phyloP scores from a whole-genome alignment of 495 filamentous ascomycete species.

The Xylaria cubensis region DNA sequence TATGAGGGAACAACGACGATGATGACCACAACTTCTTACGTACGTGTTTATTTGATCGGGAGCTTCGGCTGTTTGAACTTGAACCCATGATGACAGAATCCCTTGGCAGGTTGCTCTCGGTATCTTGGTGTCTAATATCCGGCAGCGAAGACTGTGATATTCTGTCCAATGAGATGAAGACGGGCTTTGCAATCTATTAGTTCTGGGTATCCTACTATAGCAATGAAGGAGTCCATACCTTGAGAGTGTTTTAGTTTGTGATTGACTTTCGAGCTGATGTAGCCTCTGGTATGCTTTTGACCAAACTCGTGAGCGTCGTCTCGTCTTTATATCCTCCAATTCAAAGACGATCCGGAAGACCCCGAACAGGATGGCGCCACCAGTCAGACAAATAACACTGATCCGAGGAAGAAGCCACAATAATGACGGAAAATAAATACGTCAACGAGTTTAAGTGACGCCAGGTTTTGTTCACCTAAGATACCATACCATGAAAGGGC shows the following conservation, averaged over 20 bases:
- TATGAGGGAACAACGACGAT: not conserved
- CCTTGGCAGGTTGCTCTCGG: not conserved
- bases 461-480: not conserved
- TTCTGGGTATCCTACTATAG: not conserved
- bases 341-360: not conserved
- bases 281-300: not conserved
- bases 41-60: constrained; percentile 17
- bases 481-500: not conserved
- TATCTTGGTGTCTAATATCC: not conserved
- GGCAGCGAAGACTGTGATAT: not conserved
- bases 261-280: not conserved
- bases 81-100: constrained; percentile 13
- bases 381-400: not conserved
- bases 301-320: not conserved
- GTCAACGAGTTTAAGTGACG: not conserved
- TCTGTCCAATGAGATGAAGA: constrained; percentile 1
- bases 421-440: not conserved
- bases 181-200: not conserved
- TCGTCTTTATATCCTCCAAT: constrained; percentile 1
- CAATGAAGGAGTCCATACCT: not conserved
- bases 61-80: constrained; percentile 22
- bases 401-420: not conserved
- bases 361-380: constrained; percentile 4
- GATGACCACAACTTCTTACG: not conserved
- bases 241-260: not conserved